These are phyloP conservation scores for Mycena vitilis DNA, from an alignment of 768 basidiomycete species.

Conservation along the genomic window DNA sequence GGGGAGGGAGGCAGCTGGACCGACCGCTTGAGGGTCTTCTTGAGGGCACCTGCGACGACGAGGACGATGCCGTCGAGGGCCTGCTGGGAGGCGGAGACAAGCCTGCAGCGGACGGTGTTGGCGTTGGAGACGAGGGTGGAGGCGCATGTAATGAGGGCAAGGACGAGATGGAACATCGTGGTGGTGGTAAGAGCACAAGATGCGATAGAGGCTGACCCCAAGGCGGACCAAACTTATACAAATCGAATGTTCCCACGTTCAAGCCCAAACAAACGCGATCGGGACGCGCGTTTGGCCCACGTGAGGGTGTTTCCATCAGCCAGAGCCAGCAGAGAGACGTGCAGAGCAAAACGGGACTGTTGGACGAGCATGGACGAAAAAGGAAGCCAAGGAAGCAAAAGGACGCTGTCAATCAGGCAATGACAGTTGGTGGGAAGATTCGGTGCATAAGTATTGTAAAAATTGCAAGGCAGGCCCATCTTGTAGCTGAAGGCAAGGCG, in stretches of 20 bases:
- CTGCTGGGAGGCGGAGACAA: not conserved
- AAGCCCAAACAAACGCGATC: not conserved
- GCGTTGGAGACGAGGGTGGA: not conserved
- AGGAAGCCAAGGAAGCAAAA: not conserved
- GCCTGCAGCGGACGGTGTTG: not conserved
- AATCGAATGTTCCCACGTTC: not conserved
- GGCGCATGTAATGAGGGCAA: not conserved
- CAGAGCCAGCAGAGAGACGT: not conserved
- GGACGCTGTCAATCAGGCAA: too few species aligned
- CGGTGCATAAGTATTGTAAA: too few species aligned
- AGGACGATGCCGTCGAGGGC: not conserved
- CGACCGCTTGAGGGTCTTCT: not conserved
- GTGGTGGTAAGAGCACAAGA: not conserved
- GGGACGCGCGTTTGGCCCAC: not conserved
- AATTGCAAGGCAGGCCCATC: too few species aligned
- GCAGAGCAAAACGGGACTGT: constrained; percentile 1
- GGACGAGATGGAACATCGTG: not conserved
- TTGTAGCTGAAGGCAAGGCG: too few species aligned
- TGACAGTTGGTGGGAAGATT: too few species aligned
- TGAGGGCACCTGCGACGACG: not conserved
- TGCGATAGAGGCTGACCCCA: not conserved
- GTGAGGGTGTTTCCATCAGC: not conserved
- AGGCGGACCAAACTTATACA: too few species aligned
- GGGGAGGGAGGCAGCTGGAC: not conserved
- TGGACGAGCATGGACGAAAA: constrained; percentile 16